A percentile compares a stretch with the other conserved stretches of the same genome.
phyloP scores from a whole-genome alignment of 2,329 filamentous ascomycete species.

The Emmonsia crescens region DNA sequence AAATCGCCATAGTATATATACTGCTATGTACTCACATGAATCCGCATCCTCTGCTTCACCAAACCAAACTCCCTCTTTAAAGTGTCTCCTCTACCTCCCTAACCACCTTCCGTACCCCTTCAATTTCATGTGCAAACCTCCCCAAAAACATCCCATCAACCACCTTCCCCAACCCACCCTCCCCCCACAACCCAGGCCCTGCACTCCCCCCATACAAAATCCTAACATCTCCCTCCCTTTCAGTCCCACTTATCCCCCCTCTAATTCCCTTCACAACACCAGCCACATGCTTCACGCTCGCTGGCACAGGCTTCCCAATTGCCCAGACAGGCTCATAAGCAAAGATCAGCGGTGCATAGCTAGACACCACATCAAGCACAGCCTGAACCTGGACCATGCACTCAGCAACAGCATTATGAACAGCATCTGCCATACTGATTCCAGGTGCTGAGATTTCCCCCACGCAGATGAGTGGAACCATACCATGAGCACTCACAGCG shows the following conservation, averaged over 20 bases:
- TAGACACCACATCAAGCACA: slow-evolving; percentile 51
- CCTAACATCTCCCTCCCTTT: slow-evolving; percentile 48
- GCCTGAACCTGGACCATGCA: slow-evolving; percentile 55
- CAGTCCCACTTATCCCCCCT: slow-evolving; percentile 35
- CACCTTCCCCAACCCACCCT: slow-evolving; percentile 14
- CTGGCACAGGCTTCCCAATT: slow-evolving; percentile 64
- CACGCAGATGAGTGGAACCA: slow-evolving; percentile 70
- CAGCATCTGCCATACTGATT: slow-evolving; percentile 36
- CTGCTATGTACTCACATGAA: background rate
- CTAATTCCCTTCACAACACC: slow-evolving; percentile 57
- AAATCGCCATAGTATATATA: too few relatives aligned
- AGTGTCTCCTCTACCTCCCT: slow-evolving; percentile 52
- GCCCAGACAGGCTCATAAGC: slow-evolving; percentile 88
- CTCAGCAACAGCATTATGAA: slow-evolving; percentile 53
- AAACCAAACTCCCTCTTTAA: slow-evolving; percentile 9
- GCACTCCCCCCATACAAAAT: slow-evolving; percentile 78
- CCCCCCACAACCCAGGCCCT: slow-evolving; percentile 62
- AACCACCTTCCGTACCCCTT: slow-evolving; percentile 60
- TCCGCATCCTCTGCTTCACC: background rate
- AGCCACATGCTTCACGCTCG: slow-evolving; percentile 60
- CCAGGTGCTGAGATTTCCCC: slow-evolving; percentile 53
- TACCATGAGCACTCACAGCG: slow-evolving; percentile 55
- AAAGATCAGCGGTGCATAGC: slow-evolving; percentile 58
- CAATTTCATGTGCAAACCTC: slow-evolving; percentile 67
- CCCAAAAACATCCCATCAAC: slow-evolving; percentile 42